These are phyloP conservation scores for Erigeron canadensis DNA, from an alignment of 129 eudicot species.

Conservation along the genomic window DNA sequence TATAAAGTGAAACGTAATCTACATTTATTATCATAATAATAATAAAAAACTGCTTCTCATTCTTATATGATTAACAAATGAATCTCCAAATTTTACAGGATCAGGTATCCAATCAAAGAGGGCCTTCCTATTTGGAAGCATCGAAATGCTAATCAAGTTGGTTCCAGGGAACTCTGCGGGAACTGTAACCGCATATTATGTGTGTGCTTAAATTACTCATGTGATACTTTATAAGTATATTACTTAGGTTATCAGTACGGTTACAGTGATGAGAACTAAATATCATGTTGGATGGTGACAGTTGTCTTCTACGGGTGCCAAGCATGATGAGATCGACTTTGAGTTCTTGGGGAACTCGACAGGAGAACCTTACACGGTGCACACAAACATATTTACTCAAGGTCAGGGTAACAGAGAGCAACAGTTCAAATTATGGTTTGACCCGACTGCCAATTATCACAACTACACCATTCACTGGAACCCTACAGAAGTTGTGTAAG, in stretches of 20 bases:
- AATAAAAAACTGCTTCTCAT: not conserved
- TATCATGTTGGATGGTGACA: constrained; percentile 16
- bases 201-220: constrained; percentile 27
- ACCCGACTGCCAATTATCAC: constrained; percentile 65
- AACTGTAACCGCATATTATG: constrained; percentile 62
- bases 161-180: constrained; percentile 62
- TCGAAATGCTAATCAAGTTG: constrained; percentile 53
- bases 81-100: constrained; percentile 33
- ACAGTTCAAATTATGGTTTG: constrained; percentile 71
- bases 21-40: not conserved
- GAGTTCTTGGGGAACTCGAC: constrained; percentile 77
- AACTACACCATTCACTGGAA: constrained; percentile 82
- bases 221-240: not conserved
- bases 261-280: not conserved
- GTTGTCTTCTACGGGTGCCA: constrained; percentile 54
- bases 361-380: constrained; percentile 69
- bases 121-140: constrained; percentile 55
- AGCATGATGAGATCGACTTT: constrained; percentile 73
- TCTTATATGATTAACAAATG: not conserved
- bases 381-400: constrained; percentile 64
- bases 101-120: constrained; percentile 55
- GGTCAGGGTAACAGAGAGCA: constrained; percentile 67
- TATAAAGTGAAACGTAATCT: constrained; percentile 6
- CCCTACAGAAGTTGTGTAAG: constrained; percentile 57
- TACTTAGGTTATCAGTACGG: not conserved